Percentiles rank a stretch among this genome's conserved stretches.
Evolutionary conservation across 2,329 filamentous ascomycete species (phyloP).

Genomic region (Penicillium palitans): DNA sequence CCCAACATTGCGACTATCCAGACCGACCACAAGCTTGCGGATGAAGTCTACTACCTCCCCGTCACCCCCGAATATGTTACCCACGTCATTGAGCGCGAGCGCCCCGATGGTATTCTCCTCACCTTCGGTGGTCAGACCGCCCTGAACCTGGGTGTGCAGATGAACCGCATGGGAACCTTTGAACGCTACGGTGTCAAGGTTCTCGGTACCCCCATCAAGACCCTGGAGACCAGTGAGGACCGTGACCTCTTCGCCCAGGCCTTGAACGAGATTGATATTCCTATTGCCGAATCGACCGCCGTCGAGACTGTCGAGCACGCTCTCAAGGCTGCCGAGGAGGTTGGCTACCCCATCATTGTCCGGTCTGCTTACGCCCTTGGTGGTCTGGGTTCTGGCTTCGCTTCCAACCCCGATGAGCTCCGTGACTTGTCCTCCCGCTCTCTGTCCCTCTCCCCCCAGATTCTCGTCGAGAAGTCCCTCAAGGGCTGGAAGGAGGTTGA

Average conservation of each 20-base stretch:
- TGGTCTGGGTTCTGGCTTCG: slow-evolving; percentile 94
- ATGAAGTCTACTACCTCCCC: slow-evolving; percentile 97
- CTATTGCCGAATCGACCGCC: slow-evolving; percentile 93
- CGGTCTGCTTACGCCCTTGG: slow-evolving; percentile 95
- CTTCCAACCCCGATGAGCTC: slow-evolving; percentile 89
- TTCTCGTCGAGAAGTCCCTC: slow-evolving; percentile 95
- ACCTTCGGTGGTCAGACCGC: slow-evolving; percentile 97
- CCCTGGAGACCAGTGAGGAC: slow-evolving; percentile 91
- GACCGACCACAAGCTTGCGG: slow-evolving; percentile 91
- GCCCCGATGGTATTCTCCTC: slow-evolving; percentile 94
- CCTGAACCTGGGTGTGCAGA: slow-evolving; percentile 93
- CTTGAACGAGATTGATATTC: slow-evolving; percentile 94
- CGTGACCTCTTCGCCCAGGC: slow-evolving; percentile 95
- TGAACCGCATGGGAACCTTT: slow-evolving; percentile 94
- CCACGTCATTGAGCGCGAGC: slow-evolving; percentile 95
- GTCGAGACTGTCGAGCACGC: slow-evolving; percentile 91
- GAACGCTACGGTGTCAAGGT: slow-evolving; percentile 95
- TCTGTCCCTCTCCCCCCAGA: slow-evolving; percentile 90
- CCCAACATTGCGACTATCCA: slow-evolving; percentile 98
- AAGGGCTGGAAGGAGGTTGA: slow-evolving; percentile 99
- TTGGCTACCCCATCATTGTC: slow-evolving; percentile 97
- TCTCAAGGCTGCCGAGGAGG: slow-evolving; percentile 76
- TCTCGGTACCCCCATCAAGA: slow-evolving; percentile 90
- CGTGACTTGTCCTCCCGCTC: slow-evolving; percentile 91
- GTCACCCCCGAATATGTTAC: slow-evolving; percentile 97